Evolutionary conservation across 257 asterid genomes (phyloP).

Genomic region (Gentiana macrophylla): DNA sequence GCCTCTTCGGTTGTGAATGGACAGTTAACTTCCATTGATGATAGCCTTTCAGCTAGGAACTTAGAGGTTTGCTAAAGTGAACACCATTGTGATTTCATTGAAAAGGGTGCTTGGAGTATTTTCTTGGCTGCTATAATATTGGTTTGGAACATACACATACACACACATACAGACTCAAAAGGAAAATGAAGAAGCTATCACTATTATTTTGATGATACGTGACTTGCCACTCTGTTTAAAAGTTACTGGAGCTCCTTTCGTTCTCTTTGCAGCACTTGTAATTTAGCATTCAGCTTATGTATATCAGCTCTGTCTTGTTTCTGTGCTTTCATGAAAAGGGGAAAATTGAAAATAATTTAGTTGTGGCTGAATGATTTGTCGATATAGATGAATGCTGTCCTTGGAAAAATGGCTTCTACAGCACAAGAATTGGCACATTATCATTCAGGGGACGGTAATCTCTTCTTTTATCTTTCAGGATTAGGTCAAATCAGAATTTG

Average conservation of each 20-base stretch:
- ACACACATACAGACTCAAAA: no score
- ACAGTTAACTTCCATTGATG: slow-evolving; percentile 64
- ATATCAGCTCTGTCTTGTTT: no score
- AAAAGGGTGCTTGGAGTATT: no score
- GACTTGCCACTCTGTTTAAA: no score
- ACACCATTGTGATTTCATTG: slow-evolving; percentile 3
- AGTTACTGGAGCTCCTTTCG: no score
- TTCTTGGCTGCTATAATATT: no score
- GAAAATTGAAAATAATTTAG: background rate
- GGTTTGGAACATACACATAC: no score
- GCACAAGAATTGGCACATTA: slow-evolving; percentile 89
- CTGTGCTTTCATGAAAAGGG: background rate
- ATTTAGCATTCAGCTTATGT: no score
- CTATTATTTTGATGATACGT: no score
- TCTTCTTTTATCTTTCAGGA: slow-evolving; percentile 5
- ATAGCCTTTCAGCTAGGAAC: slow-evolving; percentile 85
- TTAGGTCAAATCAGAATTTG: background rate
- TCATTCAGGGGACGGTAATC: slow-evolving; percentile 94
- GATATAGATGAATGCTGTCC: slow-evolving; percentile 79
- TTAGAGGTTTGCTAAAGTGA: slow-evolving; percentile 50
- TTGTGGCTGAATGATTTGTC: slow-evolving; percentile 5
- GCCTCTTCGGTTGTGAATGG: slow-evolving; percentile 86
- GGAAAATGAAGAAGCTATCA: no score
- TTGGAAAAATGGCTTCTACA: slow-evolving; percentile 81
- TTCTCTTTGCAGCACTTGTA: no score